Evolutionary conservation across 108 stramenopile genomes (phyloP).

Genomic region (Cyclotella kingstonii): DNA sequence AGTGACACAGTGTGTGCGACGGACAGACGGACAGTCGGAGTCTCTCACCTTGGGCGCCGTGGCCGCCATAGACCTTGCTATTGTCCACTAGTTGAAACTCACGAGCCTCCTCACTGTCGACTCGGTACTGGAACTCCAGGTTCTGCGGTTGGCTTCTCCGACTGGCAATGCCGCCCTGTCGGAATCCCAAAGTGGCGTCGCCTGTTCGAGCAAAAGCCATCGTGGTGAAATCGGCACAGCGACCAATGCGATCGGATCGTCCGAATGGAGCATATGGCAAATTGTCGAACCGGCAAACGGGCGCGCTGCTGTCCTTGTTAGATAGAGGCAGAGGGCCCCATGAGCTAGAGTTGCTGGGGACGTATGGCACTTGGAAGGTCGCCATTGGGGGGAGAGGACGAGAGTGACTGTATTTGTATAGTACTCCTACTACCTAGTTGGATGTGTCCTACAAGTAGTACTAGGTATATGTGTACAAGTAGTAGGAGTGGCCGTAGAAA

Average conservation of each 20-base stretch:
- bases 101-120: conserved; percentile 67
- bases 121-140: conserved; percentile 74
- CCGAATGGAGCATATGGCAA: conserved; percentile 95
- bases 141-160: conserved; percentile 38
- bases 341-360: conserved; percentile 63
- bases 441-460: no score
- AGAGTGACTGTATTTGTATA: no score
- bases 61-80: conserved; percentile 52
- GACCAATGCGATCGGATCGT: conserved; percentile 84
- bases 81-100: conserved; percentile 93
- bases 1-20: no score
- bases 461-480: no score
- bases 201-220: conserved; percentile 23
- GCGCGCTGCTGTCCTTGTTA: conserved; percentile 24
- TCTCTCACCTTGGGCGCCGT: conserved; percentile 19
- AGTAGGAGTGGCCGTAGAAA: no score
- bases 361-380: conserved; percentile 72
- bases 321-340: conserved; percentile 69
- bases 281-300: conserved; percentile 63
- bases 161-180: conserved; percentile 28
- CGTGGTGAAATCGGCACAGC: conserved; percentile 82
- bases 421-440: no score
- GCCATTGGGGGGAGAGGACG: no score
- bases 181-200: conserved; percentile 41
- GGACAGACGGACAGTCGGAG: no score